A percentile compares a stretch with the other conserved stretches of the same genome.
Conservation (phyloP, 2,329 filamentous ascomycete species). For the Cercospora citrullina region DNA sequence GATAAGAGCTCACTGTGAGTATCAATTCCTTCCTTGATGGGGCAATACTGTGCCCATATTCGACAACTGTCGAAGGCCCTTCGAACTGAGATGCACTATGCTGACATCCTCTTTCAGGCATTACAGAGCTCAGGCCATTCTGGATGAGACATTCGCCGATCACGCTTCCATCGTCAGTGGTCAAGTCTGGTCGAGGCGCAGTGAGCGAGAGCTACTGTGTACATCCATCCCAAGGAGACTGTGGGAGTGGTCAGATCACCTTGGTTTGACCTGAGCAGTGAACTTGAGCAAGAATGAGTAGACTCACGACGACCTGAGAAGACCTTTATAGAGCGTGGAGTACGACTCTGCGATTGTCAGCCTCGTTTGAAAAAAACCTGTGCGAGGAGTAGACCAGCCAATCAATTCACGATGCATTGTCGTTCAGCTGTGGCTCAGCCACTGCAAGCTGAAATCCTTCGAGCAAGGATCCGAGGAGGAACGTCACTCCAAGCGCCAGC, state of each 20-base stretch:
- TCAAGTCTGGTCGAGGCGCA: conserved; percentile 3
- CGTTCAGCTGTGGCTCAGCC: background rate
- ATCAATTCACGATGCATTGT: too few species aligned
- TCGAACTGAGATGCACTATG: background rate
- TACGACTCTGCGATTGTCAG: background rate
- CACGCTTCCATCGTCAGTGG: background rate
- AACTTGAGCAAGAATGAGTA: background rate
- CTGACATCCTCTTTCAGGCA: background rate
- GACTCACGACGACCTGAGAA: too few species aligned
- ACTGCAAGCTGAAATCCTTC: background rate
- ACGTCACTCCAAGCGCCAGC: background rate
- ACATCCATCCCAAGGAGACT: conserved; percentile 20
- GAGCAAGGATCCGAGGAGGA: background rate
- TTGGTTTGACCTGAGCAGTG: conserved; percentile 2
- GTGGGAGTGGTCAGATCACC: conserved; percentile 13
- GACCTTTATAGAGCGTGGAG: too few species aligned
- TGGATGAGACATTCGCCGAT: background rate
- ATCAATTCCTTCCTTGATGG: background rate
- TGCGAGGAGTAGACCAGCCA: too few species aligned
- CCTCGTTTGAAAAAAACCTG: background rate
- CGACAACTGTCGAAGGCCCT: background rate
- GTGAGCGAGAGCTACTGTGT: conserved; percentile 22
- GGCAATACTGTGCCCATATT: background rate
- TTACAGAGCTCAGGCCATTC: conserved; percentile 2
- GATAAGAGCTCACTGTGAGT: background rate